These are phyloP conservation scores for Quaeritorhiza haematococci DNA, from an alignment of 371 early-diverging fungal species.

Conservation along the genomic window DNA sequence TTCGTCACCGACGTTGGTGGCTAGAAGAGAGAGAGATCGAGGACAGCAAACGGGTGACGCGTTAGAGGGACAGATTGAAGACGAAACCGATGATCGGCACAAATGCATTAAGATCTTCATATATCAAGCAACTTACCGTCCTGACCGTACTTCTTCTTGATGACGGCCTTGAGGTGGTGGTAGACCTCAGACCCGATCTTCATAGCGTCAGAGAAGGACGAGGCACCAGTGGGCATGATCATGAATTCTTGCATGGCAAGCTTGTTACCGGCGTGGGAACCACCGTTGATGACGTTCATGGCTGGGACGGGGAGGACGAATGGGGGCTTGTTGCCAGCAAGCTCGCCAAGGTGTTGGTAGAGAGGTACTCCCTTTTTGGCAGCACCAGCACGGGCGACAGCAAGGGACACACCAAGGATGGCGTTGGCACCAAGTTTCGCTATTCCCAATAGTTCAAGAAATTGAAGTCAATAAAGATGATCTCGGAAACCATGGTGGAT, in stretches of 20 bases:
- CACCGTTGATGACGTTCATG: constrained; percentile 99
- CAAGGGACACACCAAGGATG: constrained; percentile 95
- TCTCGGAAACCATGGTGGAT: too few relatives aligned
- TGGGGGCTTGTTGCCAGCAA: constrained; percentile 72
- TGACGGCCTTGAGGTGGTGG: constrained; percentile 87
- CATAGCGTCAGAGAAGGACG: constrained; percentile 92
- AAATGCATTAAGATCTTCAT: neutral
- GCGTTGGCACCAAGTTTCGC: constrained; percentile 91
- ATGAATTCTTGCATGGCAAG: constrained; percentile 99
- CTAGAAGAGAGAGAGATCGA: constrained; percentile 10
- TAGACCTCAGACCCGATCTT: constrained; percentile 96
- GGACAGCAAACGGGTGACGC: neutral
- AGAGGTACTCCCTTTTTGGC: constrained; percentile 81
- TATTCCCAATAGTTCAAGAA: constrained; percentile 1
- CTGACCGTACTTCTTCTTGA: constrained; percentile 96
- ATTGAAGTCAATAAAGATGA: neutral
- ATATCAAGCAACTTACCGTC: constrained; percentile 55
- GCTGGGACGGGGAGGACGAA: constrained; percentile 94
- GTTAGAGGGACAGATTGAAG: neutral
- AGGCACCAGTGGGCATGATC: constrained; percentile 96
- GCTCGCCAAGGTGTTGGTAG: constrained; percentile 85
- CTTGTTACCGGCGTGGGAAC: constrained; percentile 98
- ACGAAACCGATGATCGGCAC: neutral
- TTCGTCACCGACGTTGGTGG: constrained; percentile 99
- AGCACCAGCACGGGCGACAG: constrained; percentile 94